Conservation (phyloP, 495 filamentous ascomycete species). For the Immersiella caudata region DNA sequence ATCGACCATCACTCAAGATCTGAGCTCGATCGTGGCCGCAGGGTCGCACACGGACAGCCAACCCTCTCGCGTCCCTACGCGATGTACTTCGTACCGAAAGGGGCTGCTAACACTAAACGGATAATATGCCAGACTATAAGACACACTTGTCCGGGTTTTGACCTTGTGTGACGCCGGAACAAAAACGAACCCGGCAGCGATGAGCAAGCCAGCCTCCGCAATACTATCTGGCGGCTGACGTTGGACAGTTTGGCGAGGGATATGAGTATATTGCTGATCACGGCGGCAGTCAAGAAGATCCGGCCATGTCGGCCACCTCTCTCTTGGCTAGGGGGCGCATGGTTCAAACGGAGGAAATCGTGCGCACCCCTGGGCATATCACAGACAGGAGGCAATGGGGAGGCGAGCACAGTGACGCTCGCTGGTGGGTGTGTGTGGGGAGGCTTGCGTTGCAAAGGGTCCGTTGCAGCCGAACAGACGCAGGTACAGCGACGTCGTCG, state of each 20-base stretch:
- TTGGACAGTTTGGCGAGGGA: not conserved
- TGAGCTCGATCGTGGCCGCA: not conserved
- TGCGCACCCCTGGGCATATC: not conserved
- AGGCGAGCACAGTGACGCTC: not conserved
- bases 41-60: constrained; percentile 9
- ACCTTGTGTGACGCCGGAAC: constrained; percentile 21
- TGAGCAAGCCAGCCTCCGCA: not conserved
- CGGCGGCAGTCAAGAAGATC: constrained; percentile 1
- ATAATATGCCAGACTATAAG: constrained; percentile 28
- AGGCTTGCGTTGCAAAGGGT: not conserved
- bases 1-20: not conserved
- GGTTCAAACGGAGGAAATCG: not conserved
- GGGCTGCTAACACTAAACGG: not conserved
- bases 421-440: not conserved
- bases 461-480: not conserved
- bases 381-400: not conserved
- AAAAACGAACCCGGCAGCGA: constrained; percentile 1
- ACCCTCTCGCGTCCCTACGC: not conserved
- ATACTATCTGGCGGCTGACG: not conserved
- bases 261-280: constrained; percentile 12
- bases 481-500: not conserved
- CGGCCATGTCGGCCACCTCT: not conserved
- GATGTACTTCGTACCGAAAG: not conserved
- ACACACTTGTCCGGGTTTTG: constrained; percentile 26
- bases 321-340: no score